Evolutionary conservation across 495 filamentous ascomycete species (phyloP), one percentile per base, ranked within the genome.

Genomic region (Podospora anserina): DNA sequence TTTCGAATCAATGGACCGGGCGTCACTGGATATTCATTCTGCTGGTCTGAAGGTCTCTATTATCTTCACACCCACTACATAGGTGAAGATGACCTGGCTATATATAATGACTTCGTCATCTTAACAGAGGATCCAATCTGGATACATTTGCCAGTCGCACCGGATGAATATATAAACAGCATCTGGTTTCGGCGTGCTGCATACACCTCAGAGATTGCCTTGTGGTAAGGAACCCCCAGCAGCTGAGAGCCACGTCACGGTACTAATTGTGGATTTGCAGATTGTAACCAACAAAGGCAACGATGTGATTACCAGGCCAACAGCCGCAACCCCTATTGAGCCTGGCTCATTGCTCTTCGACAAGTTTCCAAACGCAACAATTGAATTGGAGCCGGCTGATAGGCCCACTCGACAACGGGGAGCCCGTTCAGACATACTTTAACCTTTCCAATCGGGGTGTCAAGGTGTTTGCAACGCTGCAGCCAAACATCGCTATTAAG

Each of bases 31-130:
- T 68, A 63, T 28, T 63, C 60, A 16, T 59, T 54, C 16, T 63
- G 49, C 49, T 68, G 28, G 18, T n/a, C 39, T 3, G 18, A n/a
- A 11, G 1, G 32, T 23, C 28, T 63, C 18, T 34, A 63, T 16
- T 26, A 27, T n/a, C 23, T 63, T 11, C 59, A 68, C 18, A 34
- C 66, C 34, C 59, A 68, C 16, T 39, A 49, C 59, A 0, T 57
- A 5, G 30, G 30, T 5, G 59, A 60, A 23, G 39, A 68, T 6
- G 27, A 68, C 53, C 27, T 63, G 23, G 20, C 39, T 4, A 39
- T 68, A 13, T 68, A 68, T 28, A 20, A 30, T 13, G 66, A 68
- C n/a, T 32, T 63, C 44, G 60, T 64, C 26, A 28, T 7, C 20
- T 13, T 68, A 15, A 27, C 0, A n/a, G 5, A 7, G 11, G 39